These are phyloP conservation scores for Vaucheria bursata DNA, from an alignment of 352 stramenopile species.

Conservation along the genomic window DNA sequence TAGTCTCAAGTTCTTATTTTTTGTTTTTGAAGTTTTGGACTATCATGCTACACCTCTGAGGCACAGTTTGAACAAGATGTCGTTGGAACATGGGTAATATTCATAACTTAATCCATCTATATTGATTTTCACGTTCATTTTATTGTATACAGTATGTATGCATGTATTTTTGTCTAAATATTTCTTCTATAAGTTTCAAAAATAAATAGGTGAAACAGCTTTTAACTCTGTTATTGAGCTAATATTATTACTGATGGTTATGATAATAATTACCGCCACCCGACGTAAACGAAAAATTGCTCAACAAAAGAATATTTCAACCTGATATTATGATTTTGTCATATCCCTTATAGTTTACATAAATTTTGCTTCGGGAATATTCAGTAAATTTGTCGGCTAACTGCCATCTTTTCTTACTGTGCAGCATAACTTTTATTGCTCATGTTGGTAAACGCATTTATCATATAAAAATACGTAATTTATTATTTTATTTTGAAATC, in stretches of 20 bases:
- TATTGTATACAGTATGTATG: no score
- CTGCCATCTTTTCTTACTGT: neutral
- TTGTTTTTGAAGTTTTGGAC: slow-evolving; percentile 10
- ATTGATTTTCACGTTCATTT: no score
- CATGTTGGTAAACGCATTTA: neutral
- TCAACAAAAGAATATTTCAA: no score
- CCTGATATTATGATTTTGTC: no score
- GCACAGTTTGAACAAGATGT: slow-evolving; percentile 38
- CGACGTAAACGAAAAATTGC: no score
- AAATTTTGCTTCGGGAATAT: neutral
- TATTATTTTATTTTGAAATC: neutral
- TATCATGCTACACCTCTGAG: slow-evolving; percentile 35
- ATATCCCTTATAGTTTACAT: no score
- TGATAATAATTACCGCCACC: no score
- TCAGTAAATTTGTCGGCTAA: neutral
- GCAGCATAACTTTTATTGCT: neutral
- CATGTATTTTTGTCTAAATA: no score
- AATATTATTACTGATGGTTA: neutral
- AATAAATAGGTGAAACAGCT: neutral
- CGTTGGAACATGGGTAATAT: slow-evolving; percentile 44
- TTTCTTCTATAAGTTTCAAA: neutral
- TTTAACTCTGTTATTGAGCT: neutral
- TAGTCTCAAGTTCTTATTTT: no score
- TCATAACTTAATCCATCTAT: no score
- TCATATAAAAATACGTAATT: neutral